Percentiles rank a stretch among this genome's conserved stretches.
Conservation (phyloP, 176 grass and related monocot genomes). For the Avena atlantica region DNA sequence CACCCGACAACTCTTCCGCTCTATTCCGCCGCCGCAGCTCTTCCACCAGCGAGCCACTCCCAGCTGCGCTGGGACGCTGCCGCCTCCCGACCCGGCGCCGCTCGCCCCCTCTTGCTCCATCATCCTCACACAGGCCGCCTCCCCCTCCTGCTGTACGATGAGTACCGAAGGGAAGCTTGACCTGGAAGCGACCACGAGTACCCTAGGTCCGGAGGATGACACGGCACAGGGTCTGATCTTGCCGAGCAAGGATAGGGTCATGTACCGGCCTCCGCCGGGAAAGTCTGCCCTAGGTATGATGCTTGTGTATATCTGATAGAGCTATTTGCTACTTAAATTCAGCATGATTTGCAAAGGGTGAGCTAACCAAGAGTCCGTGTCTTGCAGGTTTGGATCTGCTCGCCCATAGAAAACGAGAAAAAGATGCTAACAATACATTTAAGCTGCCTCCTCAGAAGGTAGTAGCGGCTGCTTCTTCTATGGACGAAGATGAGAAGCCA, state of each 20-base stretch:
- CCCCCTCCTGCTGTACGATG: background rate
- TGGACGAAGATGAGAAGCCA: slow-evolving; percentile 80
- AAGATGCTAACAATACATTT: slow-evolving; percentile 47
- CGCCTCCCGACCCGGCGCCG: background rate
- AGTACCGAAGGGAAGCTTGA: slow-evolving; percentile 46
- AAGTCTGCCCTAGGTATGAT: slow-evolving; percentile 77
- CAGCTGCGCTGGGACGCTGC: background rate
- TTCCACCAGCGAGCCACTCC: background rate
- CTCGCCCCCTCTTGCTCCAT: background rate
- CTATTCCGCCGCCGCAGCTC: slow-evolving; percentile 14
- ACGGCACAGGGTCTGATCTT: slow-evolving; percentile 60
- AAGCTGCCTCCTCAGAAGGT: slow-evolving; percentile 61
- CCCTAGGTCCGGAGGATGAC: slow-evolving; percentile 68
- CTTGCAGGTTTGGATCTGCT: slow-evolving; percentile 82
- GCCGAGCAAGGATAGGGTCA: slow-evolving; percentile 61
- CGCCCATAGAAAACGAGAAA: slow-evolving; percentile 68
- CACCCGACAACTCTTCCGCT: background rate
- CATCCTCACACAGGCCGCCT: background rate
- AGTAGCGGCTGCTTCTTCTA: slow-evolving; percentile 46
- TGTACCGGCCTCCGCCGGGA: slow-evolving; percentile 72
- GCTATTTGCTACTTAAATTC: slow-evolving; percentile 2
- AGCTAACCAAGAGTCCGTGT: slow-evolving; percentile 27
- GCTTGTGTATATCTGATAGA: background rate
- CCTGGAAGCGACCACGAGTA: slow-evolving; percentile 61
- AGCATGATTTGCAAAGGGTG: background rate